These are phyloP conservation scores for Lichtheimia ramosa DNA, from an alignment of 371 early-diverging fungal species.

Conservation along the genomic window DNA sequence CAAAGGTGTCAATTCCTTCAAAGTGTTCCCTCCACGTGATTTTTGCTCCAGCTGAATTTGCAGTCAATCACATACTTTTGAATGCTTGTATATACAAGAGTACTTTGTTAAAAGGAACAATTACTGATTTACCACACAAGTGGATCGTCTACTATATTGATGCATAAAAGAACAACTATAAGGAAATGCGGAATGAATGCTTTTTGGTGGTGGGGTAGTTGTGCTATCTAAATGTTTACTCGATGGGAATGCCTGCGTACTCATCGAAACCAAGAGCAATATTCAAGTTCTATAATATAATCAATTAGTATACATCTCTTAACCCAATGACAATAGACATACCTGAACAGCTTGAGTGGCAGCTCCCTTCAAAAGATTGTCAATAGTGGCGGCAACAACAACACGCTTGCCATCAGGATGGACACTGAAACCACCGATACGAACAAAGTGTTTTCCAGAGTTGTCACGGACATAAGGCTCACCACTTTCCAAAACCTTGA, in stretches of 20 bases:
- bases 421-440: constrained; percentile 90
- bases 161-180: no score
- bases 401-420: constrained; percentile 78
- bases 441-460: constrained; percentile 81
- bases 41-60: no score
- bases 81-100: no score
- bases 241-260: constrained; percentile 78
- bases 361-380: constrained; percentile 95
- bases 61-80: no score
- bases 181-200: no score
- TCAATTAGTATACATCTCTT: neutral
- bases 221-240: constrained; percentile 11
- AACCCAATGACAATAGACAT: neutral
- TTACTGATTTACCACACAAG: no score
- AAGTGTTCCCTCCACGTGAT: no score
- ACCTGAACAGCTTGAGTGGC: constrained; percentile 94
- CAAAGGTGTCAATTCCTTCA: no score
- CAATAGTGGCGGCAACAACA: constrained; percentile 91
- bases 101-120: no score
- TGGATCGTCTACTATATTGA: no score
- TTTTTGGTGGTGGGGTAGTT: no score
- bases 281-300: constrained; percentile 77
- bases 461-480: constrained; percentile 90
- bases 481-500: constrained; percentile 68
- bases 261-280: constrained; percentile 78